A percentile compares a stretch with the other conserved stretches of the same genome.
Evolutionary conservation across 2,329 filamentous ascomycete species (phyloP).

Genomic region (Pestalotiopsis fici): DNA sequence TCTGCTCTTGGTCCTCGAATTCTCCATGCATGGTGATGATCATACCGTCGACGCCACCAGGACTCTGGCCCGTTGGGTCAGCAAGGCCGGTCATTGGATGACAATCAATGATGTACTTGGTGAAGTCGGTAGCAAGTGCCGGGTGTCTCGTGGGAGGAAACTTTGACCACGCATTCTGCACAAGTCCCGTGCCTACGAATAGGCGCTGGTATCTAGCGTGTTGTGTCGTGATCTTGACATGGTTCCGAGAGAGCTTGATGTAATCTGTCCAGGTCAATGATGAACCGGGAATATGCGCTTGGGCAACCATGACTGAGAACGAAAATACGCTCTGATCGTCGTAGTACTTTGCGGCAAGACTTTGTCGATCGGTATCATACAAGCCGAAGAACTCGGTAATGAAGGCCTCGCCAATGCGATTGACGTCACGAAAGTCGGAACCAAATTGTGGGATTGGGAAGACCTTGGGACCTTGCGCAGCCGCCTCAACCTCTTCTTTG

Average conservation of each 20-base stretch:
- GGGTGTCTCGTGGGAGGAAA: constrained; percentile 77
- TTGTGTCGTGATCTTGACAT: constrained; percentile 66
- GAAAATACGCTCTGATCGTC: constrained; percentile 77
- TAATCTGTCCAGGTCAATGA: constrained; percentile 69
- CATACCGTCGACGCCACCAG: constrained; percentile 73
- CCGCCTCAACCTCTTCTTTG: constrained; percentile 65
- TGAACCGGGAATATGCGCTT: constrained; percentile 48
- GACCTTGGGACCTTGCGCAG: constrained; percentile 49
- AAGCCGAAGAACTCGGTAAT: constrained; percentile 71
- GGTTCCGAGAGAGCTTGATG: constrained; percentile 76
- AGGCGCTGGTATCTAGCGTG: constrained; percentile 65
- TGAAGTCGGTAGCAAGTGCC: constrained; percentile 63
- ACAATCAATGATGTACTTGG: constrained; percentile 83
- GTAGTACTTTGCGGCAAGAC: constrained; percentile 69
- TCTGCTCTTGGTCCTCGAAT: constrained; percentile 71
- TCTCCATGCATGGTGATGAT: constrained; percentile 81
- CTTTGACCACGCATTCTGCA: constrained; percentile 67
- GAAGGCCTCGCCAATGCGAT: constrained; percentile 74
- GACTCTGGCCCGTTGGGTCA: constrained; percentile 66
- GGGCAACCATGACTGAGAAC: constrained; percentile 66
- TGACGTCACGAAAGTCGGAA: constrained; percentile 74
- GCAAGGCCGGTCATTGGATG: constrained; percentile 71
- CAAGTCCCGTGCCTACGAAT: constrained; percentile 64
- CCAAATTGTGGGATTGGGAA: constrained; percentile 63
- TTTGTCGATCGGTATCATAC: constrained; percentile 72